Base-by-base conservation (phyloP, 495 filamentous ascomycete species). In the Aspergillus hancockii region DNA sequence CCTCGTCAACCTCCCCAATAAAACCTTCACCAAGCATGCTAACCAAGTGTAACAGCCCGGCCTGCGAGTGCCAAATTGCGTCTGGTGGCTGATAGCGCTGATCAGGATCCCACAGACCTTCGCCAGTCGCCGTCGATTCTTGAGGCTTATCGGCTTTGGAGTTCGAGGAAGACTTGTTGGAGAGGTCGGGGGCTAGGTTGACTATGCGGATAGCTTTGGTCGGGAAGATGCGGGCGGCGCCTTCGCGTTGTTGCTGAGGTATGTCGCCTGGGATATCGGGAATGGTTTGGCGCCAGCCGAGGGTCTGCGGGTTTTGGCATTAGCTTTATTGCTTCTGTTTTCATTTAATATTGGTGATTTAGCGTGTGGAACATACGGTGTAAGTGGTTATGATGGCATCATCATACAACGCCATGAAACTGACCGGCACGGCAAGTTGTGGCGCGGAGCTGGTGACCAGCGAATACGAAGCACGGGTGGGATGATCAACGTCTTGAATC, bases 341-440 rank as follows among this genome's bases (percentile, higher is more conserved):
- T 25, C 9, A 21, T 41, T 8, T 31, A 1, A 13, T 23, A 4
- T 45, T n/a, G 14, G 5, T 18, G 23, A 23, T 25, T 21, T 18
- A 22, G 21, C 4, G 23, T 10, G 13, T 22, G 12, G 22, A 47
- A 63, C 72, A 34, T 60, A 77, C 74, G 22, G 72, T 74, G 50
- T 69, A 75, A 16, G 73, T 75, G 5, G 70, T 71, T 66, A 77
- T 70, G 45, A 77, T 75, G 10, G 71, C 64, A 63, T 77, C 74
- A 32, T 75, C 73, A 25, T 65, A 73, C 45, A 77, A 34, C 1
- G 66, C 63, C 74, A 77, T 77, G 54, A 70, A 77, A 47, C 74
- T 77, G 46, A 77, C 65, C 1, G 74, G 72, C 10, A 75, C 71
- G 8, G 67, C 58, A 16, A 77, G 69, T 45, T 74, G 72, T 2